Conservation (phyloP, 768 basidiomycete genomes). For the Cystobasidium tubakii region DNA sequence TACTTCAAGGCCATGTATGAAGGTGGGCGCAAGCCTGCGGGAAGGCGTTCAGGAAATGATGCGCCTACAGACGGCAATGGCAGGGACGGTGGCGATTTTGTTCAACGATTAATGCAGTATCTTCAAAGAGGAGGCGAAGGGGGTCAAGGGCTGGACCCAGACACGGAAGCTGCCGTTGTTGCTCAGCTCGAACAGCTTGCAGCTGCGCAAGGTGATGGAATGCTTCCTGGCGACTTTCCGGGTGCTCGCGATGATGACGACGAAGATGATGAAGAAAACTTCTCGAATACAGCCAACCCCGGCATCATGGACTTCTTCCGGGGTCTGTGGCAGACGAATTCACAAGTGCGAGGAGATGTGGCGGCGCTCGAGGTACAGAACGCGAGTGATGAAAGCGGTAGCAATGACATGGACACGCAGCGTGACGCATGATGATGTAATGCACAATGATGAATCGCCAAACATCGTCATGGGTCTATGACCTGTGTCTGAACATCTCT, state of each 20-base stretch:
- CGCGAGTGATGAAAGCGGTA: not conserved
- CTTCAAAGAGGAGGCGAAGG: slow-evolving; percentile 15
- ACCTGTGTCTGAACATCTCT: too few relatives aligned
- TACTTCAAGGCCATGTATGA: slow-evolving; percentile 28
- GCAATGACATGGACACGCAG: too few relatives aligned
- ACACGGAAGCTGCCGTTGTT: slow-evolving; percentile 25
- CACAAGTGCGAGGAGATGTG: not conserved
- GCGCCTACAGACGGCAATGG: not conserved
- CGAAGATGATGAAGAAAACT: not conserved
- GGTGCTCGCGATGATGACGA: not conserved
- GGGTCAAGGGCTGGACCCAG: slow-evolving; percentile 15
- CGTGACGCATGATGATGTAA: too few relatives aligned
- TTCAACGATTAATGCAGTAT: slow-evolving; percentile 23
- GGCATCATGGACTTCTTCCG: slow-evolving; percentile 23
- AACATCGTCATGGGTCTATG: not conserved
- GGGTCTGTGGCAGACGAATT: not conserved
- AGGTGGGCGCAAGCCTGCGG: not conserved
- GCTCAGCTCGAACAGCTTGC: slow-evolving; percentile 31
- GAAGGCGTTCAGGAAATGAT: not conserved
- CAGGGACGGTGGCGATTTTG: not conserved
- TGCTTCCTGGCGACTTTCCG: slow-evolving; percentile 23
- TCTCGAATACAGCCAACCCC: not conserved
- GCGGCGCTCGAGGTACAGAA: not conserved
- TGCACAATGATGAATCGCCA: too few relatives aligned
- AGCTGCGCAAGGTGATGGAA: not conserved